Conservation (phyloP, 2,329 filamentous ascomycete species). For the Bipolaris oryzae region DNA sequence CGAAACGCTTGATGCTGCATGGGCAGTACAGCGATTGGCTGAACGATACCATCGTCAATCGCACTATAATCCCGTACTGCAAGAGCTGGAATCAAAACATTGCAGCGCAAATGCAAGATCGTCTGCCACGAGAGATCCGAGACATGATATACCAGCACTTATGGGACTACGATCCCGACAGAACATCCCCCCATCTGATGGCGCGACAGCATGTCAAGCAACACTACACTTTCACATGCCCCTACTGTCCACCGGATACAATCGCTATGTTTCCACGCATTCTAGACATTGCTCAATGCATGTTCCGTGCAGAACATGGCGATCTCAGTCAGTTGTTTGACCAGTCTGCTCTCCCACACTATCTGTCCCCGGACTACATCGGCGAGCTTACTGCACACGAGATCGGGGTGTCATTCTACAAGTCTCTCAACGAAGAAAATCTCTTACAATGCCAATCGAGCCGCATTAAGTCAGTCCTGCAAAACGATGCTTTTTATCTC, state of each 20-base stretch:
- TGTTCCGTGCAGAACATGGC: background rate
- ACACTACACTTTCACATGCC: background rate
- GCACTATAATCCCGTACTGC: slow-evolving; percentile 7
- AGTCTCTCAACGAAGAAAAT: background rate
- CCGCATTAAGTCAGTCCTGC: background rate
- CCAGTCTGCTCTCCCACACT: background rate
- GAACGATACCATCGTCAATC: background rate
- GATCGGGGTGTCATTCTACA: background rate
- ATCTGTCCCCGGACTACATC: background rate
- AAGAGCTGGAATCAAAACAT: slow-evolving; percentile 4
- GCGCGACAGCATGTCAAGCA: background rate
- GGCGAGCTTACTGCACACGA: slow-evolving; percentile 1
- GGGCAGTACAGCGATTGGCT: slow-evolving; percentile 8
- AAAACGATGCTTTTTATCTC: slow-evolving; percentile 1
- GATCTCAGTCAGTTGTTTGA: background rate
- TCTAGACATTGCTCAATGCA: background rate
- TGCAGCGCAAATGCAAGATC: slow-evolving; percentile 1
- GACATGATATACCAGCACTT: slow-evolving; percentile 6
- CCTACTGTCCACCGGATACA: background rate
- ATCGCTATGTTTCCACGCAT: background rate
- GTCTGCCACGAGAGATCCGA: slow-evolving; percentile 4
- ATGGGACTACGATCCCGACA: background rate
- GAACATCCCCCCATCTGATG: background rate
- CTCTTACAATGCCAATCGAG: slow-evolving; percentile 2
- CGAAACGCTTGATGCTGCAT: slow-evolving; percentile 3